Conservation (phyloP, 345 rosid species). For the Physaria fendleri region DNA sequence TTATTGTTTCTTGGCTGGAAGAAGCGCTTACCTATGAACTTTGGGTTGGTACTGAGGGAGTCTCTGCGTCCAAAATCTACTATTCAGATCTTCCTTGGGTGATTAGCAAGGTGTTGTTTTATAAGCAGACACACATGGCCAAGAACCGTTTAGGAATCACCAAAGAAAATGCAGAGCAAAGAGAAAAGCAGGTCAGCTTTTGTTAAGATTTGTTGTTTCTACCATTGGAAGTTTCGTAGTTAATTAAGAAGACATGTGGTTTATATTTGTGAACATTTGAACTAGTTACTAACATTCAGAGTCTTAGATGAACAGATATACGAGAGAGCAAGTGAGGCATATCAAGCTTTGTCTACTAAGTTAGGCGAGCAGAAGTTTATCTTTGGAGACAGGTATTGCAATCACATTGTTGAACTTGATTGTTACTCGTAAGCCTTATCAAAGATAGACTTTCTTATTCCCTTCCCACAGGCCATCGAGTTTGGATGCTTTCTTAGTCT, state of each 20-base stretch:
- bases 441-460: neutral
- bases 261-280: neutral
- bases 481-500: constrained; percentile 72
- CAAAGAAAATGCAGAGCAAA: constrained; percentile 57
- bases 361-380: constrained; percentile 66
- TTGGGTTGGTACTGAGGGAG: constrained; percentile 80
- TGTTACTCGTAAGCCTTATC: neutral
- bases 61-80: constrained; percentile 52
- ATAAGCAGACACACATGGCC: constrained; percentile 47
- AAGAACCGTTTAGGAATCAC: constrained; percentile 74
- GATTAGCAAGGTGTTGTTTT: constrained; percentile 56
- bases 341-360: constrained; percentile 75
- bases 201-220: neutral
- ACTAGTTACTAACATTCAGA: neutral
- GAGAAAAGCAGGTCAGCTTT: constrained; percentile 64
- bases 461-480: constrained; percentile 62
- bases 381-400: constrained; percentile 60
- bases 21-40: constrained; percentile 79
- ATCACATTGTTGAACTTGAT: neutral
- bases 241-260: neutral
- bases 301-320: constrained; percentile 53
- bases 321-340: constrained; percentile 58
- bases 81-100: constrained; percentile 90
- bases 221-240: too few species aligned
- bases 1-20: constrained; percentile 79